These are phyloP conservation scores for Noccaea caerulescens DNA, from an alignment of 345 rosid genomes.

Conservation along the genomic window DNA sequence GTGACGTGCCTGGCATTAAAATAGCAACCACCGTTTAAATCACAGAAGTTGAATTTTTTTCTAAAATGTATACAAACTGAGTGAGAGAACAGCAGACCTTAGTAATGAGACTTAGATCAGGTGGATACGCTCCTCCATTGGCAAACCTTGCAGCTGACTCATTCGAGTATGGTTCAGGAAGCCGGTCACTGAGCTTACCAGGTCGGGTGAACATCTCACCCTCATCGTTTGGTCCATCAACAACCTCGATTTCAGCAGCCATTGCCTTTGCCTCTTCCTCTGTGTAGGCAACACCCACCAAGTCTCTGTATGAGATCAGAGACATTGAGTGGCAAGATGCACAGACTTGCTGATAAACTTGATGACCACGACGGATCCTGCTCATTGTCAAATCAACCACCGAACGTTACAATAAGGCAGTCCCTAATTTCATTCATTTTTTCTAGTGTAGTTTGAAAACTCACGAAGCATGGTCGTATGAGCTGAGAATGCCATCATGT, in stretches of 20 bases:
- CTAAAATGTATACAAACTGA: background rate
- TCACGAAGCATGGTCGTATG: slow-evolving; percentile 98
- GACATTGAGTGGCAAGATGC: slow-evolving; percentile 99
- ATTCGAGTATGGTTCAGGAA: slow-evolving; percentile 87
- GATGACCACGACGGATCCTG: slow-evolving; percentile 99
- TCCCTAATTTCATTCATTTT: background rate
- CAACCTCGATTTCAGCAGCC: slow-evolving; percentile 98
- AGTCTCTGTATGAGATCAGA: slow-evolving; percentile 83
- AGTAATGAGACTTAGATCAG: slow-evolving; percentile 91
- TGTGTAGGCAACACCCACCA: slow-evolving; percentile 96
- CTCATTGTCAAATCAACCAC: slow-evolving; percentile 34
- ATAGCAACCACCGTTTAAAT: slow-evolving; percentile 10
- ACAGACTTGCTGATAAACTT: slow-evolving; percentile 94
- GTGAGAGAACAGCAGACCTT: slow-evolving; percentile 52
- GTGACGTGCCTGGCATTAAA: slow-evolving; percentile 87
- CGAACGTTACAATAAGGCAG: background rate
- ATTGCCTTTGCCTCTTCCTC: slow-evolving; percentile 97
- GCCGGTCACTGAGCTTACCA: slow-evolving; percentile 94
- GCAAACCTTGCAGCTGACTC: slow-evolving; percentile 98
- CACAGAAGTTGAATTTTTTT: slow-evolving; percentile 2
- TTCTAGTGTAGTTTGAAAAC: slow-evolving; percentile 36
- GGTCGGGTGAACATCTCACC: slow-evolving; percentile 97
- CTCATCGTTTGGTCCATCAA: slow-evolving; percentile 97
- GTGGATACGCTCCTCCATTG: slow-evolving; percentile 99
- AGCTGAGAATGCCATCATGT: slow-evolving; percentile 87